phyloP scores from a whole-genome alignment of 305 asterid genomes.

The Fraxinus sp. region DNA sequence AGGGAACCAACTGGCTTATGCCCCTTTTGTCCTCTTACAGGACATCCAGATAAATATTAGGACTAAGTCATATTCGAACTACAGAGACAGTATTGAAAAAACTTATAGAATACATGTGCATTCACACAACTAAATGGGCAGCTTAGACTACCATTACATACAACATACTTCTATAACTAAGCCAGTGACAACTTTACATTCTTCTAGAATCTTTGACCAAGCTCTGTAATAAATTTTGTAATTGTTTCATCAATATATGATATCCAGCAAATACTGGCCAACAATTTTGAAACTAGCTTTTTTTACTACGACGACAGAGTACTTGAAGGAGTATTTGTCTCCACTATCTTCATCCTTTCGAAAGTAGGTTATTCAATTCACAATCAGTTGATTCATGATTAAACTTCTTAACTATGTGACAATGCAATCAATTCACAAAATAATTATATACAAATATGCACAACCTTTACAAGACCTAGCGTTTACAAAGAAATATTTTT shows the following conservation, averaged over 20 bases:
- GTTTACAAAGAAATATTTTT: neutral
- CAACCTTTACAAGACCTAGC: neutral
- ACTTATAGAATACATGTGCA: neutral
- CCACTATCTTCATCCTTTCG: neutral
- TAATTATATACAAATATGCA: neutral
- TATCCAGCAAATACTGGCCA: neutral
- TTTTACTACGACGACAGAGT: neutral
- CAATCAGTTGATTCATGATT: neutral
- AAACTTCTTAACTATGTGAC: neutral
- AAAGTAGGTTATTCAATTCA: neutral
- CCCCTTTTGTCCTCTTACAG: neutral
- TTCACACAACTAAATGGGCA: neutral
- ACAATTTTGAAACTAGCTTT: neutral
- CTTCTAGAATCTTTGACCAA: neutral
- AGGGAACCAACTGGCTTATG: neutral
- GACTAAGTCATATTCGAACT: neutral
- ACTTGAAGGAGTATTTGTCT: neutral
- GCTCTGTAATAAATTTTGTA: neutral
- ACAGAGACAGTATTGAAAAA: neutral
- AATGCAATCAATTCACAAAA: neutral
- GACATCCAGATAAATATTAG: neutral
- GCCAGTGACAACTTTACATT: neutral
- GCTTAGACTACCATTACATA: neutral
- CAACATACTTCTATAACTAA: neutral
- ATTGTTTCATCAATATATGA: neutral